A percentile compares a stretch with the other conserved stretches of the same genome.
phyloP scores from a whole-genome alignment of 495 filamentous ascomycete species.

The Tuber umbilicatum region DNA sequence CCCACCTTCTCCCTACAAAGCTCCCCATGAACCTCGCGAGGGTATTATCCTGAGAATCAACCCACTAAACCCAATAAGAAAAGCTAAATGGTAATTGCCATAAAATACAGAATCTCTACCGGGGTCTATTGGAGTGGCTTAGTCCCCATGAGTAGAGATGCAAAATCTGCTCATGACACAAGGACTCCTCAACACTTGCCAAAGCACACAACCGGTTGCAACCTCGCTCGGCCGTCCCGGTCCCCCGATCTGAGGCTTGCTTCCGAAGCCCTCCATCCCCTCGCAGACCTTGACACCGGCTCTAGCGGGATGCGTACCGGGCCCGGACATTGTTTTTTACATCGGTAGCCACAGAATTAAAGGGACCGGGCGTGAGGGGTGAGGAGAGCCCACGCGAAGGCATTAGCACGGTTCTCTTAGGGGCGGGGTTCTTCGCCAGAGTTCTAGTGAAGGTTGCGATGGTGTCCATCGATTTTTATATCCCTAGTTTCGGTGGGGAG shows the following conservation, averaged over 20 bases:
- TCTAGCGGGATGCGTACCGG: conserved; percentile 58
- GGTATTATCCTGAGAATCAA: neutral
- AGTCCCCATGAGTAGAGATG: conserved; percentile 49
- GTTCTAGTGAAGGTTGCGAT: conserved; percentile 56
- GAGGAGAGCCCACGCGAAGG: conserved; percentile 49
- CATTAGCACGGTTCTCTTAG: conserved; percentile 61
- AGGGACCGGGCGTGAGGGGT: neutral
- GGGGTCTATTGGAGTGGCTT: neutral
- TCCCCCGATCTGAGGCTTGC: conserved; percentile 47
- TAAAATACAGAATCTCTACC: neutral
- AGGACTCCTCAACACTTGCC: conserved; percentile 51
- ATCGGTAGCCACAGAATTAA: conserved; percentile 6
- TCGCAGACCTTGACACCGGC: conserved; percentile 49
- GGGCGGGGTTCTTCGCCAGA: conserved; percentile 51
- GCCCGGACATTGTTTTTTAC: conserved; percentile 45
- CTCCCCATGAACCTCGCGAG: neutral
- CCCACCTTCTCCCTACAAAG: neutral
- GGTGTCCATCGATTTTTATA: conserved; percentile 42
- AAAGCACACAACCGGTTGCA: conserved; percentile 59
- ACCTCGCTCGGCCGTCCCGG: conserved; percentile 59
- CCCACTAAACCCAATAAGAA: neutral
- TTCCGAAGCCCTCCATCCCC: conserved; percentile 52
- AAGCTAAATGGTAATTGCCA: neutral
- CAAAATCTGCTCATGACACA: conserved; percentile 52
- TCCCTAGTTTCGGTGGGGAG: neutral